Percentiles rank a stretch among this genome's conserved stretches.
These are phyloP conservation scores for Solanum hybrid DNA, from an alignment of 305 asterid species.

Conservation along the genomic window DNA sequence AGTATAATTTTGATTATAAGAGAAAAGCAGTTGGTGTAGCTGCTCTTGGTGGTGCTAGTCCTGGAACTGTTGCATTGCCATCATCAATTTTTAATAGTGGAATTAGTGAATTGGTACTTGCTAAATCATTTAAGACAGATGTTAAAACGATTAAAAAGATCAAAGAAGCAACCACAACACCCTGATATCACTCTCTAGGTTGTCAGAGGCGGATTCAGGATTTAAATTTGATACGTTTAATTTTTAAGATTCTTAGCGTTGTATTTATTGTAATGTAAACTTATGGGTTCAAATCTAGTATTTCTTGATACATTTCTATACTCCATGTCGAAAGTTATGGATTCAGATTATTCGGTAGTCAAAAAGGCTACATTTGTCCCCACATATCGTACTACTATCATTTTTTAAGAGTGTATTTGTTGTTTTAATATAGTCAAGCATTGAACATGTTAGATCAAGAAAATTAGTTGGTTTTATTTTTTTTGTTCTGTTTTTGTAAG, in stretches of 20 bases:
- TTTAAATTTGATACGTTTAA: neutral
- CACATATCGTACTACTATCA: neutral
- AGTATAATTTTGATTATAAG: neutral
- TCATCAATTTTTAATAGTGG: neutral
- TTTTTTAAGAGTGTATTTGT: neutral
- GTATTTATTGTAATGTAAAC: neutral
- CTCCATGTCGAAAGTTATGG: neutral
- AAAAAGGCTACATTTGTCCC: too few species aligned
- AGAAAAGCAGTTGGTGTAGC: constrained; percentile 1
- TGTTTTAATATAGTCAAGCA: neutral
- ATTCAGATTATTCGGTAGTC: too few species aligned
- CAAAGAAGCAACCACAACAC: neutral
- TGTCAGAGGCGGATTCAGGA: neutral
- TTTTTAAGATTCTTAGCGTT: neutral
- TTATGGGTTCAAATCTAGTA: too few species aligned
- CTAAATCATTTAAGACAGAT: neutral
- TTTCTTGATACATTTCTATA: too few species aligned
- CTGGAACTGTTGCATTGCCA: neutral
- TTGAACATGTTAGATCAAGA: neutral
- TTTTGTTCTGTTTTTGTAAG: neutral
- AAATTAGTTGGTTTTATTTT: neutral
- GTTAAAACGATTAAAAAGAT: neutral
- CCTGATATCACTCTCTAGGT: neutral
- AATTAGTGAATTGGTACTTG: neutral
- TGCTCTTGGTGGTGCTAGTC: neutral